Evolutionary conservation across 2,329 filamentous ascomycete genomes (phyloP), one percentile per base, ranked within the genome.

Genomic region (Onygena corvina): DNA sequence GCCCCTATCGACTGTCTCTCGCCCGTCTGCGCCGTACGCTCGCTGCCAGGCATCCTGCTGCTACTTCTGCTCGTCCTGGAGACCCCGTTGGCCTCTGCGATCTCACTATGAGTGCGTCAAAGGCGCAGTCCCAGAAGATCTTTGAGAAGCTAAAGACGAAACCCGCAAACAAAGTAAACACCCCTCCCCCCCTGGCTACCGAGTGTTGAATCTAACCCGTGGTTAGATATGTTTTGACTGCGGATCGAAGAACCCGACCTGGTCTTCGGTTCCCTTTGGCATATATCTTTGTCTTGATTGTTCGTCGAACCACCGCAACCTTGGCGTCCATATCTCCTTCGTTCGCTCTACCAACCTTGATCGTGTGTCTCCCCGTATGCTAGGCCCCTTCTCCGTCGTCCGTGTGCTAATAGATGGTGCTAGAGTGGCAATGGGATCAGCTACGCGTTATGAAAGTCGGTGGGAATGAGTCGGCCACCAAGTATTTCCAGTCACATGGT

Each of bases 361-460:
- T 68, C 88, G 90, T 96, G 85, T 64, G 87, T 74, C 60, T 64
- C 25, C 52, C 49, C 27, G 47, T 34, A 35, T 21, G 20, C 33
- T 21, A 33, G 4, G 25, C 18, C 40, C 38, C 20, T 20, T 25
- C 31, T n/a, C 12, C 18, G 21, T 50, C 12, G 27, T n/a, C 33
- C 20, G 18, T 46, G 50, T 38, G 44, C 60, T 64, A 55, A 66
- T 50, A 20, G n/a, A 44, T 40, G 21, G 23, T 27, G 40, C 31
- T 60, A 86, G 83, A 86, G 73, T 98, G 92, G 92, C 88, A 95
- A 84, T 98, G 92, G 92, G 88, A 95, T 58, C 92, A 98, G 67
- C 77, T 98, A 53, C 85, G 92, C 47, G 70, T 90, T 51, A 96
- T 98, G 90, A 98, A 98, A 72, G 88, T 96, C 12, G 92, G 92